phyloP scores from a whole-genome alignment of 768 basidiomycete species.

The Grammothele lineata region DNA sequence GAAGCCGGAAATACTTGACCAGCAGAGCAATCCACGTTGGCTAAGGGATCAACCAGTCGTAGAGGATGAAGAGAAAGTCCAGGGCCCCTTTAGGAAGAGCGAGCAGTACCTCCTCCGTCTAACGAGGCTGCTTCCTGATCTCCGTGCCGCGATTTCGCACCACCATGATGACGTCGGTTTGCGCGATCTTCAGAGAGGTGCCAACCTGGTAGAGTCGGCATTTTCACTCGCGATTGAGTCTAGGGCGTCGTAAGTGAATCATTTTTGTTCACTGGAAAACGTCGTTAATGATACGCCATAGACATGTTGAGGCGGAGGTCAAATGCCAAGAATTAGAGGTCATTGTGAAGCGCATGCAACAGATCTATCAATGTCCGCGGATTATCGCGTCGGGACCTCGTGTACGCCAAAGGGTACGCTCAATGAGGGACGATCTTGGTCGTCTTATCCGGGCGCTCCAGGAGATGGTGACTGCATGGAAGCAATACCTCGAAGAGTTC shows the following conservation, averaged over 20 bases:
- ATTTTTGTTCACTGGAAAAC: too few relatives aligned
- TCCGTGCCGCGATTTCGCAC: conserved; percentile 54
- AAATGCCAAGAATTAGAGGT: conserved; percentile 5
- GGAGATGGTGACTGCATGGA: conserved; percentile 18
- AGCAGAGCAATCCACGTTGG: conserved; percentile 54
- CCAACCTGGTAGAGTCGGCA: conserved; percentile 74
- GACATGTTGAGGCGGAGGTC: conserved; percentile 3
- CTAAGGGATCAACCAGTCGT: conserved; percentile 51
- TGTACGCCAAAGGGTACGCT: conserved; percentile 17
- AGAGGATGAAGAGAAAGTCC: not conserved
- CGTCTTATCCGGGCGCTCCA: conserved; percentile 28
- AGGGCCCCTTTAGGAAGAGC: conserved; percentile 32
- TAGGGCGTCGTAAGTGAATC: too few relatives aligned
- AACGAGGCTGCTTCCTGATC: conserved; percentile 55
- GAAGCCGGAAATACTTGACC: conserved; percentile 62
- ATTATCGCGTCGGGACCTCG: conserved; percentile 24
- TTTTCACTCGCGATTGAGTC: conserved; percentile 60
- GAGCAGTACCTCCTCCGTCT: conserved; percentile 68
- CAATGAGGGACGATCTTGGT: conserved; percentile 24
- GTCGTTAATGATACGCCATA: not conserved
- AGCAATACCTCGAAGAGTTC: conserved; percentile 19
- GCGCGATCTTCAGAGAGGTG: conserved; percentile 80
- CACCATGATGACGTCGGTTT: conserved; percentile 84
- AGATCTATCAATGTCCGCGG: conserved; percentile 8
- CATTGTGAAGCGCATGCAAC: conserved; percentile 8